Conservation (phyloP, 176 grass and related monocot species). For the Bolboschoenus planiculmis region DNA sequence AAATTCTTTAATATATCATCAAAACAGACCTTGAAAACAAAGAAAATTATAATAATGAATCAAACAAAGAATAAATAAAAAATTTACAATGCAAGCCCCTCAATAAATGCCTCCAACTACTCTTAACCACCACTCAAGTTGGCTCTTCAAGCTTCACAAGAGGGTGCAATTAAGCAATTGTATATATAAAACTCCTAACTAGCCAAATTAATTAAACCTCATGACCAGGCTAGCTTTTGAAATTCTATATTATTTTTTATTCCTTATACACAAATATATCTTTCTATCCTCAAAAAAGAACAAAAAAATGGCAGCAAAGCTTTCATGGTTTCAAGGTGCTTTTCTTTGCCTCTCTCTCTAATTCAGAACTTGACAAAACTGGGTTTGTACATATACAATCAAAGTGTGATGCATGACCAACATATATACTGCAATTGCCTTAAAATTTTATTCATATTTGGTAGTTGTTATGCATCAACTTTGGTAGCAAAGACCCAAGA, state of each 20-base stretch:
- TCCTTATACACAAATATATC: not conserved
- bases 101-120: slow-evolving; percentile 6
- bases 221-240: not conserved
- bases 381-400: not conserved
- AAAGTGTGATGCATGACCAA: not conserved
- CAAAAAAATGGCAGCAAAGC: not conserved
- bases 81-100: not conserved
- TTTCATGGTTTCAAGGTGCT: not conserved
- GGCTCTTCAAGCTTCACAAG: not conserved
- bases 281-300: not conserved
- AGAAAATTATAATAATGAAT: slow-evolving; percentile 2
- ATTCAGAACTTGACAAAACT: not conserved
- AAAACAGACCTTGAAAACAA: not conserved
- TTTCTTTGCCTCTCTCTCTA: not conserved
- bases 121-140: slow-evolving; percentile 22
- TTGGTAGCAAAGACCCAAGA: not conserved
- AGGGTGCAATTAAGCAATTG: slow-evolving; percentile 11
- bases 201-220: slow-evolving; percentile 5
- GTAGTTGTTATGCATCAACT: too few species aligned
- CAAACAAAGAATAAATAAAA: not conserved
- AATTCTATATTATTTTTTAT: not conserved
- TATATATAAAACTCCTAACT: not conserved
- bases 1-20: too few species aligned
- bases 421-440: not conserved
- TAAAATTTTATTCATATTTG: not conserved